A percentile compares a stretch with the other conserved stretches of the same genome.
Evolutionary conservation across 352 stramenopile species (phyloP).

Genomic region (Aphanomyces invadans): DNA sequence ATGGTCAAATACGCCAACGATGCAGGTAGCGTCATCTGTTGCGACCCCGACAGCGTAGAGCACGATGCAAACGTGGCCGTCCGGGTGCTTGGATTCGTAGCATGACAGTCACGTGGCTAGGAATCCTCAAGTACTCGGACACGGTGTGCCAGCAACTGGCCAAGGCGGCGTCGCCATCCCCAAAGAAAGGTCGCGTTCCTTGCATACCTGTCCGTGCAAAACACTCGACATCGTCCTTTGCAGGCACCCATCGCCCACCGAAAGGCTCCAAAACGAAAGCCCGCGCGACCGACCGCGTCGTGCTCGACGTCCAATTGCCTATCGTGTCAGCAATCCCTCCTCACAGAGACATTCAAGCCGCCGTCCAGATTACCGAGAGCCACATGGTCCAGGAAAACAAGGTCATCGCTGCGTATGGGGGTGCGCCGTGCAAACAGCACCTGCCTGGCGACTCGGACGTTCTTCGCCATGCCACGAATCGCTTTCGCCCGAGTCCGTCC

Average conservation of each 20-base stretch:
- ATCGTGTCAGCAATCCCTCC: neutral
- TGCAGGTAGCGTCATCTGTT: neutral
- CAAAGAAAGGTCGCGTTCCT: neutral
- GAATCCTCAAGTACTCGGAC: slow-evolving; percentile 13
- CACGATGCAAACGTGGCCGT: too few species aligned
- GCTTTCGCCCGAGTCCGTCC: neutral
- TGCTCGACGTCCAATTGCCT: neutral
- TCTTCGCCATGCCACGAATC: neutral
- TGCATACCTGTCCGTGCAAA: neutral
- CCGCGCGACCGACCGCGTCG: neutral
- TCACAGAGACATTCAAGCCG: neutral
- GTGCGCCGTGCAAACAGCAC: slow-evolving; percentile 6
- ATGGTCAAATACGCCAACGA: slow-evolving; percentile 21
- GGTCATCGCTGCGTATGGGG: slow-evolving; percentile 12
- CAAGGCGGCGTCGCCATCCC: neutral
- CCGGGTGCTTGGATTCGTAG: too few species aligned
- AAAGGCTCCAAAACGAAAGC: neutral
- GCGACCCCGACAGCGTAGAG: too few species aligned
- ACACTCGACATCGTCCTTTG: too few species aligned
- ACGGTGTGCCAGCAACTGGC: slow-evolving; percentile 22
- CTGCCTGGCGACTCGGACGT: neutral
- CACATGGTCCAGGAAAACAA: slow-evolving; percentile 1
- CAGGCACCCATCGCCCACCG: too few species aligned
- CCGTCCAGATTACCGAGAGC: neutral
- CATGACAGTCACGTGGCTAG: too few species aligned